Evolutionary conservation across 129 eudicot species (phyloP).

Genomic region (Dittrichia graveolens): DNA sequence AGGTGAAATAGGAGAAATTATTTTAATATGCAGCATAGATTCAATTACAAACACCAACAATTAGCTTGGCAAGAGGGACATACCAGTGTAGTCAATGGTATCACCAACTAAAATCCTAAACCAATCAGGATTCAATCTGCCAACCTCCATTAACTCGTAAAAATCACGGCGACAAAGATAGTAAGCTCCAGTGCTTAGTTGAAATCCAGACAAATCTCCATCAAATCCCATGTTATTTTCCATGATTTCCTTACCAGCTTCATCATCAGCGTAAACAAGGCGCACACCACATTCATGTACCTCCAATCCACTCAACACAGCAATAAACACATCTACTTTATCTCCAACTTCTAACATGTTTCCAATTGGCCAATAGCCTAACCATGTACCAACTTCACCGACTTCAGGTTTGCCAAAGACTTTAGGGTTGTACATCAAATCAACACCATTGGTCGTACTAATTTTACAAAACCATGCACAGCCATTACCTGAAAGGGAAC

Average conservation of each 20-base stretch:
- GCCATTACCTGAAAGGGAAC: background rate
- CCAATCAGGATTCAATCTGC: constrained; percentile 16
- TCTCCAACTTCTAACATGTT: constrained; percentile 10
- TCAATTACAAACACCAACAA: background rate
- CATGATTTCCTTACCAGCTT: background rate
- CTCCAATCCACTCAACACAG: constrained; percentile 17
- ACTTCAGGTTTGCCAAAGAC: constrained; percentile 24
- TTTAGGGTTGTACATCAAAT: constrained; percentile 26
- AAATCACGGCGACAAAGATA: constrained; percentile 34
- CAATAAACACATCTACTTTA: constrained; percentile 26
- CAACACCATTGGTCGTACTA: constrained; percentile 15
- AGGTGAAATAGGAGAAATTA: background rate
- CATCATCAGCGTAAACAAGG: constrained; percentile 29
- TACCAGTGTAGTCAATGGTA: constrained; percentile 30
- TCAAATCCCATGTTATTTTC: background rate
- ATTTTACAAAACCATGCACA: constrained; percentile 27
- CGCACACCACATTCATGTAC: constrained; percentile 25
- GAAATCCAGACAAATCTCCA: constrained; percentile 32
- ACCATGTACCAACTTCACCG: constrained; percentile 31
- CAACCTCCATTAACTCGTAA: constrained; percentile 28
- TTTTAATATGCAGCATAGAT: background rate
- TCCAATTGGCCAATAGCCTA: constrained; percentile 39
- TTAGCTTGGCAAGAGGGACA: constrained; percentile 3
- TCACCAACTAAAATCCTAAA: constrained; percentile 23
- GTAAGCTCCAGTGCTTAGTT: constrained; percentile 30